Base-by-base conservation (phyloP, 441 rosid genomes). In the Bruguiera hainesii region DNA sequence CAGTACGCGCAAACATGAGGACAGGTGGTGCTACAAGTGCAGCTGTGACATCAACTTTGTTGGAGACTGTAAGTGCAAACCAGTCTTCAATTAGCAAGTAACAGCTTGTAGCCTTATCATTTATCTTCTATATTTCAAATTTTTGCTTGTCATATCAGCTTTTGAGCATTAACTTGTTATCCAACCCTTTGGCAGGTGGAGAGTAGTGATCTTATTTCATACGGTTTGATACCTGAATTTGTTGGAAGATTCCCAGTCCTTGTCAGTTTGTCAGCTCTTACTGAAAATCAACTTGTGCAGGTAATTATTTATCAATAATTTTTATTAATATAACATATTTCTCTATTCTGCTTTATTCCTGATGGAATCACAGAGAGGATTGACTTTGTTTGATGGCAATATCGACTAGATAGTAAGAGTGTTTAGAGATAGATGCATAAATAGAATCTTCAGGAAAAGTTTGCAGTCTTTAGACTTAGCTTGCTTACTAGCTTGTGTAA, bases 211-310 rank as follows among this genome's bases (percentile, higher is more conserved):
- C 89, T 95, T 66, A 82, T 95, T 62, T 82, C 98, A 28, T 95
- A 92, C 75, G 99, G 99, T 66, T 81, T 92, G 74, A 95, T 92
- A 82, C 99, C 98, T 51, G 99, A 95, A 80, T 95, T 95, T 75
- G 99, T 95, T 65, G 99, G 99, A 81, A 80, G 99, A 73, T 95
- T 95, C 71, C 98, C 99, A 0, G 80, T 95, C 77, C 98, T 95
- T 65, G 99, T 95, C 73, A 95, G 98, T 71, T 81, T 95, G 78
- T 89, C 84, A 59, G 97, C 99, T 60, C 86, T 95, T 71, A 89
- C 92, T 5, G 98, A 95, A 85, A 73, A 87, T 76, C 98, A 95
- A 73, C 99, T 95, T 69, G 89, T 95, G 79, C 87, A 95, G 97
- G 99, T 95, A 84, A 64, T 35, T 56, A 42, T 26, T 26, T 29